Base-by-base conservation (phyloP, 805 yeast genomes). In the Ogataea minuta region DNA sequence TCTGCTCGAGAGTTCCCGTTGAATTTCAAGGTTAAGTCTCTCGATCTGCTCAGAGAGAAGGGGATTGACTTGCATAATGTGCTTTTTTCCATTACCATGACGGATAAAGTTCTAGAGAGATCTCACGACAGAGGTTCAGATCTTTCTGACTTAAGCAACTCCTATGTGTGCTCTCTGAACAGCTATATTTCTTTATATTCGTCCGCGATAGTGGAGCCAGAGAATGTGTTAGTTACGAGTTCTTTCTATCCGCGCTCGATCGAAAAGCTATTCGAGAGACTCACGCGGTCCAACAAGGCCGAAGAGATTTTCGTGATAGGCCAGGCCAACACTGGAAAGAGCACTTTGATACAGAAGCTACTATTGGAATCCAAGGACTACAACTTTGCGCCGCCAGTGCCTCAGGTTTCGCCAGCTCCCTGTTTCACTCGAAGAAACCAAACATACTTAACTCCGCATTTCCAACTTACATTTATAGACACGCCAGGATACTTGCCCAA, bases 291-390 rank as follows among this genome's bases (percentile, higher is more conserved):
- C 7, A 27, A 27, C 4, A 16, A 31, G 20, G 17, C 35, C 15
- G 13, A 26, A 8, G 28, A 41, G 3, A 48, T 34, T 15, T 60
- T 48, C 39, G 45, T 59, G 3, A 45, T 60, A 11, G 65, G 65
- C 2, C 59, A 57, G 29, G 31, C 56, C 2, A 59, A 60, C 32
- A 31, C 59, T 1, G 65, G 65, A 13, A 60, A 60, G 31, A 41
- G 63, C 9, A 31, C 46, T 4, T 32, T 60, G 11, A 39, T 50
- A 6, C 39, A 44, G 15, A 6, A 34, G 4, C 21, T 56, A 5
- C 29, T 42, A 19, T 15, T 30, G 24, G 33, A 30, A 31, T 17
- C 28, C 24, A 29, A 34, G 36, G 33, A 33, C 26, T 17, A 36
- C 41, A 11, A 40, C 2, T 26, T 39, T 2, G 31, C 36, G 9